These are phyloP conservation scores for Pholiota conissans DNA, from an alignment of 768 basidiomycete genomes.

Conservation along the genomic window DNA sequence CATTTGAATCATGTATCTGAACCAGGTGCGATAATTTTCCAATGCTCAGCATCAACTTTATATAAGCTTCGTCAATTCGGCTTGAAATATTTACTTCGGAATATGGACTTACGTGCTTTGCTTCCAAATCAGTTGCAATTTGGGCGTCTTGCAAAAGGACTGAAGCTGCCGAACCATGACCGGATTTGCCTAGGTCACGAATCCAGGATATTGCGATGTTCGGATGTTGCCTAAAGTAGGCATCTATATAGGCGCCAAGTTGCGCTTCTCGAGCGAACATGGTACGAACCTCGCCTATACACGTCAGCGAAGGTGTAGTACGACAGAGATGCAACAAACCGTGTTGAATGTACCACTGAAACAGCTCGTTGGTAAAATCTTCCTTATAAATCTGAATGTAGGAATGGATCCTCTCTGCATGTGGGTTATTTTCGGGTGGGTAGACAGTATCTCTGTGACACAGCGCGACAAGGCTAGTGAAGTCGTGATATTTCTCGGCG, in stretches of 20 bases:
- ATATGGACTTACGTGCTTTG: slow-evolving; percentile 68
- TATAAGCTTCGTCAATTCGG: neutral
- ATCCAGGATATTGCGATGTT: slow-evolving; percentile 80
- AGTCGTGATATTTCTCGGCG: slow-evolving; percentile 87
- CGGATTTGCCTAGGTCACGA: slow-evolving; percentile 73
- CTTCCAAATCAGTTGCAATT: slow-evolving; percentile 54
- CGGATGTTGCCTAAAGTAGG: slow-evolving; percentile 62
- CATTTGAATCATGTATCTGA: slow-evolving; percentile 63
- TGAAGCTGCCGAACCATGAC: slow-evolving; percentile 64
- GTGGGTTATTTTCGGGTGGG: slow-evolving; percentile 64
- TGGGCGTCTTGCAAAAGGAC: slow-evolving; percentile 65
- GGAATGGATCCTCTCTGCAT: slow-evolving; percentile 56
- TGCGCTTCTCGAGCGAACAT: slow-evolving; percentile 77
- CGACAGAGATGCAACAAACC: slow-evolving; percentile 42
- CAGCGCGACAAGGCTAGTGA: slow-evolving; percentile 79
- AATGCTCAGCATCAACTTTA: slow-evolving; percentile 88
- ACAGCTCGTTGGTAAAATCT: slow-evolving; percentile 86
- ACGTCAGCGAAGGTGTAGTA: neutral
- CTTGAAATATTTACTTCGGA: neutral
- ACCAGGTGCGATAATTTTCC: slow-evolving; percentile 86
- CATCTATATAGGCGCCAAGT: slow-evolving; percentile 64
- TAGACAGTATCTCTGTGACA: slow-evolving; percentile 70
- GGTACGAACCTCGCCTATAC: slow-evolving; percentile 72
- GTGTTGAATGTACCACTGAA: slow-evolving; percentile 90
- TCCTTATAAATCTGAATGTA: slow-evolving; percentile 82